Conservation (phyloP, 371 early-diverging fungal genomes). For the Mortierella sp. region DNA sequence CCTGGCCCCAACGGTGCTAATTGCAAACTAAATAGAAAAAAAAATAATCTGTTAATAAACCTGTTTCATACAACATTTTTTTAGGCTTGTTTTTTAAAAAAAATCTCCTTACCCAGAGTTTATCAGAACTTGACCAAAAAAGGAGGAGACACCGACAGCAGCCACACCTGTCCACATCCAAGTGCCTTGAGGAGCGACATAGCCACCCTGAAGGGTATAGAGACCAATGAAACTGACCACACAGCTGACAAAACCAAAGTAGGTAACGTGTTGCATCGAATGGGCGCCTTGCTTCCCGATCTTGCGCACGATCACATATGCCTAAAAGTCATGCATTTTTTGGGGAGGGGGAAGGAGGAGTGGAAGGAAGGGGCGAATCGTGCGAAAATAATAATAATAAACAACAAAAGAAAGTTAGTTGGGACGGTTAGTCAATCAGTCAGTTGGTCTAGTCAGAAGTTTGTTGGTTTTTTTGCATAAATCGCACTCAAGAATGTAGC, state of each 20-base stretch:
- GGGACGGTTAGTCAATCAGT: no score
- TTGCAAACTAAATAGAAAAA: conserved; percentile 68
- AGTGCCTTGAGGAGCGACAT: conserved; percentile 24
- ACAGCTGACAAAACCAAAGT: conserved; percentile 76
- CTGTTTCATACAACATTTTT: neutral
- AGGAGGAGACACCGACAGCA: conserved; percentile 72
- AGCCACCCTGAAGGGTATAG: conserved; percentile 54
- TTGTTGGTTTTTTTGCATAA: no score
- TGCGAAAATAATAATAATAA: neutral
- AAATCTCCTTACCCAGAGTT: conserved; percentile 60
- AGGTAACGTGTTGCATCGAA: conserved; percentile 81
- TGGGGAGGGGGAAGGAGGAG: no score
- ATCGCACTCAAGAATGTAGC: no score
- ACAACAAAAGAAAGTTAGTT: neutral
- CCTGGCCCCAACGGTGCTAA: conserved; percentile 82
- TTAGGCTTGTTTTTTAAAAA: neutral
- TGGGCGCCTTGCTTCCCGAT: conserved; percentile 72
- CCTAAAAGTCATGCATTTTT: conserved; percentile 46
- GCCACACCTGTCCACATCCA: conserved; percentile 50
- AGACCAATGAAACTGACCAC: conserved; percentile 60
- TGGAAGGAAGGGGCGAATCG: neutral
- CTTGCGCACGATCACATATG: conserved; percentile 80
- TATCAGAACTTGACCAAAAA: conserved; percentile 80
- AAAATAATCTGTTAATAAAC: neutral
- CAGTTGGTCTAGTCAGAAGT: no score